Evolutionary conservation across 805 yeast genomes (phyloP), one percentile per base, ranked within the genome.

Genomic region (Wickerhamomyces queroliae): DNA sequence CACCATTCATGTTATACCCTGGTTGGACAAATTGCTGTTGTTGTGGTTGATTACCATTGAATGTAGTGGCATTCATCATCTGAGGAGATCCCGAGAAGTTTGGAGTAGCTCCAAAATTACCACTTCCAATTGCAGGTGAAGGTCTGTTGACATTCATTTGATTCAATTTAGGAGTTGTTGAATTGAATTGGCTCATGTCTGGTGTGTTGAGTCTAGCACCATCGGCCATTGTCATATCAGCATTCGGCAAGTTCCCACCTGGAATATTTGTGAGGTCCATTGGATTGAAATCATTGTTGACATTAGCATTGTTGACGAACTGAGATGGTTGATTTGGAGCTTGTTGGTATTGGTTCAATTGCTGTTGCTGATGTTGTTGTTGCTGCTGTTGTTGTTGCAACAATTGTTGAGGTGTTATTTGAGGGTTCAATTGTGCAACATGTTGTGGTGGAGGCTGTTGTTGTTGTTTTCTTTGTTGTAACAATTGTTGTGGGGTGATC

Each of bases 381-480:
- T 53, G 60, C 34, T 52, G 63, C 31, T 53, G 61, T 21, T 41
- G 47, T 20, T 44, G 50, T 33, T 57, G 63, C 27, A 49, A 40
- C 34, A 46, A 45, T 35, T 53, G 59, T 23, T 47, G 59, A 12
- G 55, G 60, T 7, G 56, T 50, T 27, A 44, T 46, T 37, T 48
- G 56, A 6, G 45, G 44, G 17, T 31, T 26, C 15, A 36, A 36
- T 17, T 29, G 49, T 15, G 32, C 36, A 25, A 38, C 32, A 33
- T 37, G 50, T 26, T 53, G 59, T 20, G 46, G 59, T 13, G 54
- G 59, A 7, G 54, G 50, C 33, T 39, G 51, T 38, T 39, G 50
- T 28, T 50, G 58, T 34, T 60, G 68, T 41, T 53, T 58, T 35
- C 44, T 46, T 30, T 45, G 42, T 22, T 29, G 61, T 26, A 50